Evolutionary conservation across 495 filamentous ascomycete genomes (phyloP).

Genomic region (Penicillium coprophilum): DNA sequence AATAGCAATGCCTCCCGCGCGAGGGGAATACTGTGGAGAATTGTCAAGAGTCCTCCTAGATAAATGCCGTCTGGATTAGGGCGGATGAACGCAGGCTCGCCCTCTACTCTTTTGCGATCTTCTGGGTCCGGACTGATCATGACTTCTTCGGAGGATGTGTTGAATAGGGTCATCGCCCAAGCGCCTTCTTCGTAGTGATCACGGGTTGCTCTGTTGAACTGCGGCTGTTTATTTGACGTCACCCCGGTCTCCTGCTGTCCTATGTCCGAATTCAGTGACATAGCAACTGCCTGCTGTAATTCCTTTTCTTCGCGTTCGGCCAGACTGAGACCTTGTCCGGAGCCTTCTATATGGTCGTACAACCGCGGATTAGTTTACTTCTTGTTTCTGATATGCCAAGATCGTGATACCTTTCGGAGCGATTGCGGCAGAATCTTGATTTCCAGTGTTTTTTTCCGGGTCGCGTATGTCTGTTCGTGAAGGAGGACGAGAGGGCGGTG

Average conservation of each 20-base stretch:
- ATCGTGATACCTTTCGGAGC: conserved; percentile 20
- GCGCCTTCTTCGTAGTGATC: conserved; percentile 66
- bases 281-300: conserved; percentile 56
- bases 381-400: conserved; percentile 14
- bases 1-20: conserved; percentile 72
- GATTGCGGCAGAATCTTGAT: conserved; percentile 8
- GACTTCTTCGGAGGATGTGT: conserved; percentile 56
- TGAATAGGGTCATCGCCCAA: conserved; percentile 74
- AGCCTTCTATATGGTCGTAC: conserved; percentile 30
- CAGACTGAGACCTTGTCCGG: conserved; percentile 44
- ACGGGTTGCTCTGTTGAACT: conserved; percentile 73
- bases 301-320: conserved; percentile 58
- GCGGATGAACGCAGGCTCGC: conserved; percentile 70
- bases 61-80: conserved; percentile 58
- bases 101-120: conserved; percentile 57
- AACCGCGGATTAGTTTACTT: conserved; percentile 14
- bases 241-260: conserved; percentile 60
- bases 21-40: conserved; percentile 81
- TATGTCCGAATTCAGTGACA: conserved; percentile 49
- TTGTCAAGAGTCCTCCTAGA: conserved; percentile 69
- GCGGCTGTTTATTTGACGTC: conserved; percentile 39
- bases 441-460: conserved; percentile 16
- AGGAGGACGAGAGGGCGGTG: conserved; percentile 67
- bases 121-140: conserved; percentile 59
- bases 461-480: conserved; percentile 58